Evolutionary conservation across 768 basidiomycete species (phyloP).

Genomic region (Clitopilus hobsonii): DNA sequence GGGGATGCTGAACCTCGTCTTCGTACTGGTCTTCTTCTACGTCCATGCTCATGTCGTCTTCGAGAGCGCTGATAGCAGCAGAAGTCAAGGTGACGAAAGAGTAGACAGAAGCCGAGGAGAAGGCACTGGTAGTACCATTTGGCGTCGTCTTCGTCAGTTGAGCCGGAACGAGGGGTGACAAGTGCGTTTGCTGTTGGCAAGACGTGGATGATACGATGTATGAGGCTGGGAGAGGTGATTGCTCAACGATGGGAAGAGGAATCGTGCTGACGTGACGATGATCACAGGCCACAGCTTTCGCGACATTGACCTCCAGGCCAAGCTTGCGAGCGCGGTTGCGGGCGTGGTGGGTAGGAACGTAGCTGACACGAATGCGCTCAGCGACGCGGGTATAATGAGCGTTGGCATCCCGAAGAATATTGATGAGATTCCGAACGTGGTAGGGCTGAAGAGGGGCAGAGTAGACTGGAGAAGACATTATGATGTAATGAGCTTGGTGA

Average conservation of each 20-base stretch:
- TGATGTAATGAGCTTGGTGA: background rate
- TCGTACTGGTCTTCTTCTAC: slow-evolving; percentile 5
- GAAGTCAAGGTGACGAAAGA: background rate
- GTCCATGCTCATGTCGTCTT: background rate
- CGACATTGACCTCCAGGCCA: slow-evolving; percentile 41
- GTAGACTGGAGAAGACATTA: slow-evolving; percentile 15
- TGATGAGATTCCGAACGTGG: slow-evolving; percentile 30
- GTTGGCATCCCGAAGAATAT: slow-evolving; percentile 40
- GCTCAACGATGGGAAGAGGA: slow-evolving; percentile 33
- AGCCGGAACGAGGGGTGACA: slow-evolving; percentile 21
- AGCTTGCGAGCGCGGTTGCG: slow-evolving; percentile 38
- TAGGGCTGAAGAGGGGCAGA: slow-evolving; percentile 16
- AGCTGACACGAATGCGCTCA: slow-evolving; percentile 26
- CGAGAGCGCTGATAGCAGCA: slow-evolving; percentile 1
- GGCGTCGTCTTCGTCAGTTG: slow-evolving; percentile 15
- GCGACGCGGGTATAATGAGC: slow-evolving; percentile 34
- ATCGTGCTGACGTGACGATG: slow-evolving; percentile 30
- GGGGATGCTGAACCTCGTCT: background rate
- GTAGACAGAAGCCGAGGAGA: slow-evolving; percentile 6
- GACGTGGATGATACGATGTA: slow-evolving; percentile 6
- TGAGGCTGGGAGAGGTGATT: slow-evolving; percentile 8
- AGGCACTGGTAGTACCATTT: slow-evolving; percentile 16
- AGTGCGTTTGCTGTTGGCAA: slow-evolving; percentile 10
- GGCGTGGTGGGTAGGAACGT: slow-evolving; percentile 39
- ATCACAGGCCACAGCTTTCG: slow-evolving; percentile 34